phyloP scores from a whole-genome alignment of 106 monocot species.

The Acorus gramineus region DNA sequence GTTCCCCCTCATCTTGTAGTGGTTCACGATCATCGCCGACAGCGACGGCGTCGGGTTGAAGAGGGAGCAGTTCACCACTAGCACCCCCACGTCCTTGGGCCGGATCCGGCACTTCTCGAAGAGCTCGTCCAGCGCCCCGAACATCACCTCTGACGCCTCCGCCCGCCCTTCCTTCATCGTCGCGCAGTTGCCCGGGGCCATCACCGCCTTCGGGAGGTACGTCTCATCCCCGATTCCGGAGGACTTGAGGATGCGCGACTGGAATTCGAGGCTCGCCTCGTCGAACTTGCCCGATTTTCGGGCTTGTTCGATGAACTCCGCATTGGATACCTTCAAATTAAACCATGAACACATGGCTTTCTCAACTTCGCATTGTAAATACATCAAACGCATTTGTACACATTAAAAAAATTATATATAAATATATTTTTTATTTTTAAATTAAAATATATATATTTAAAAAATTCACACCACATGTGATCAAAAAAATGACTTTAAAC shows the following conservation, averaged over 20 bases:
- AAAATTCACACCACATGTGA: too few species aligned
- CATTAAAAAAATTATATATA: too few species aligned
- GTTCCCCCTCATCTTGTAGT: constrained; percentile 96
- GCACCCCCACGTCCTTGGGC: constrained; percentile 57
- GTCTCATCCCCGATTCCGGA: constrained; percentile 94
- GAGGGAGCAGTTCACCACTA: constrained; percentile 74
- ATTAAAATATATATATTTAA: too few species aligned
- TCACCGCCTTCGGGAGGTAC: constrained; percentile 57
- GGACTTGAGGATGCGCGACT: constrained; percentile 58
- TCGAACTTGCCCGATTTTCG: constrained; percentile 86
- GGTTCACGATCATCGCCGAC: constrained; percentile 86
- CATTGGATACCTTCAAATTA: constrained; percentile 51
- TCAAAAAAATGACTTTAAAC: too few species aligned
- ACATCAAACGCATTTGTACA: too few species aligned
- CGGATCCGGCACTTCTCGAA: constrained; percentile 61
- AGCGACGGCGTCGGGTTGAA: constrained; percentile 73
- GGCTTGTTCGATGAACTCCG: constrained; percentile 73
- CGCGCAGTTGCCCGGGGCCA: constrained; percentile 38
- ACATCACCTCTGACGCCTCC: constrained; percentile 47
- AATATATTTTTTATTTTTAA: too few species aligned
- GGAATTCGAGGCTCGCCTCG: constrained; percentile 79
- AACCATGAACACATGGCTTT: not conserved
- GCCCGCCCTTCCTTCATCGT: constrained; percentile 72
- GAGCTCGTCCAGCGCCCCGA: constrained; percentile 66
- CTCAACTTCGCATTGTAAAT: too few species aligned